Base-by-base conservation (phyloP, 108 stramenopile species). In the Nitzschia sp. region DNA sequence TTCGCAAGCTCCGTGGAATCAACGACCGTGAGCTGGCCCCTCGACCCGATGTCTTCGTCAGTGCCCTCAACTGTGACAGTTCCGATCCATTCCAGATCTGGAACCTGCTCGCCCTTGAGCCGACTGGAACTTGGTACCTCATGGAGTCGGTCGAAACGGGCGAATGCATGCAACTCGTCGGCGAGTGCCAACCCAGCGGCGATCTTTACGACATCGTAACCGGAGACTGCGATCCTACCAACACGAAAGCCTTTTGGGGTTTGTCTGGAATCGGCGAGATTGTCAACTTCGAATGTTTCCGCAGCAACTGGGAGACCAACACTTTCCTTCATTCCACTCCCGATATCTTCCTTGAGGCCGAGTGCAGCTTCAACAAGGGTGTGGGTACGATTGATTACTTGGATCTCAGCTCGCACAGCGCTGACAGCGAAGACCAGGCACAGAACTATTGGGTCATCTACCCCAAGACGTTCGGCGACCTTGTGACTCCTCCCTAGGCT, bases 91-190 rank as follows among this genome's bases (percentile, higher is more conserved):
- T 4, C 41, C 60, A 61, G 38, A 25, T 61, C 21, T 61, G 60
- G 60, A 61, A 61, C 26, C n/a, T 61, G 60, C 19, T 41, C 33
- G 41, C 60, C n/a, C 26, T 61, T 17, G 60, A 61, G 9, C 41
- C 60, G 25, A 61, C 60, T 8, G 60, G 60, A 25, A 41, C 33
- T 22, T 61, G 60, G 60, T 61, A 61, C 41, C 60, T 61, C 60
- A 44, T 61, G 38, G 60, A 61, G 9, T 61, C 60, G 4, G 38
- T 41, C 41, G 60, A 38, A 13, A 61, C 60, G 21, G 60, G 60
- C 1, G 60, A 61, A 25, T 61, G 60, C 60, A 61, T 61, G 60
- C 60, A 61, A 45, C 23, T 61, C 21, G 60, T 61, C 38, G 60
- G 60, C 1, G 32, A 26, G 5, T 61, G 60, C 41, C 6, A 31